Evolutionary conservation across 495 filamentous ascomycete species (phyloP).

Genomic region (Hypoxylon rickii): DNA sequence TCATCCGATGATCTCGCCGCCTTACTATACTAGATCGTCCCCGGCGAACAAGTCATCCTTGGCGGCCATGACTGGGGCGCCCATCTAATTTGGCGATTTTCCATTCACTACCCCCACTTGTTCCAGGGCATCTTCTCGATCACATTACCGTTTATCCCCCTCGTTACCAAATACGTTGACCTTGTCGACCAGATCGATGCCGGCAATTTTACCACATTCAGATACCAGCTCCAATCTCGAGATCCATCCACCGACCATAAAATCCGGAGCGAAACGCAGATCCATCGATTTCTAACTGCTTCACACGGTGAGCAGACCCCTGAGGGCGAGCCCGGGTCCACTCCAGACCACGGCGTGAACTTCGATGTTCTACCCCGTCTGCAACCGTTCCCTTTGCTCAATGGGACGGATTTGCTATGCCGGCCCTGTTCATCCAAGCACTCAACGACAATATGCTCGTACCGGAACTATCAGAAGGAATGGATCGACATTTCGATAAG

Average conservation of each 20-base stretch:
- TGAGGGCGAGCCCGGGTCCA: neutral
- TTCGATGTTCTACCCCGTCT: slow-evolving; percentile 1
- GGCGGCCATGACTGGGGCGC: slow-evolving; percentile 86
- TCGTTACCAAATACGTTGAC: slow-evolving; percentile 9
- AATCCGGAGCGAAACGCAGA: neutral
- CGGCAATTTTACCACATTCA: slow-evolving; percentile 1
- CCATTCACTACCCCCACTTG: slow-evolving; percentile 72
- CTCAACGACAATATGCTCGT: slow-evolving; percentile 10
- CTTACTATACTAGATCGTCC: slow-evolving; percentile 37
- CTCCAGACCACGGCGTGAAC: neutral
- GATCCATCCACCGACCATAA: slow-evolving; percentile 2
- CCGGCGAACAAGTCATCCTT: slow-evolving; percentile 50
- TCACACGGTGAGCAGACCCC: neutral
- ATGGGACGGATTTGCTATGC: slow-evolving; percentile 51
- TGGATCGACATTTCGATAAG: slow-evolving; percentile 14
- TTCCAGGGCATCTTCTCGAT: slow-evolving; percentile 52
- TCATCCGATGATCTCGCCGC: slow-evolving; percentile 68
- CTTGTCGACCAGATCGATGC: slow-evolving; percentile 9
- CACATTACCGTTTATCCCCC: slow-evolving; percentile 1
- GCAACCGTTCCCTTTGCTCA: slow-evolving; percentile 50
- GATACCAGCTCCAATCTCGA: slow-evolving; percentile 11
- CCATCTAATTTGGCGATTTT: slow-evolving; percentile 58
- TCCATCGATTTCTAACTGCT: slow-evolving; percentile 7
- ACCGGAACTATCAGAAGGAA: slow-evolving; percentile 5
- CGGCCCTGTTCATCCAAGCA: slow-evolving; percentile 9